Evolutionary conservation across 106 monocot species (phyloP), one percentile per base, ranked within the genome.

Genomic region (Allium sativum): DNA sequence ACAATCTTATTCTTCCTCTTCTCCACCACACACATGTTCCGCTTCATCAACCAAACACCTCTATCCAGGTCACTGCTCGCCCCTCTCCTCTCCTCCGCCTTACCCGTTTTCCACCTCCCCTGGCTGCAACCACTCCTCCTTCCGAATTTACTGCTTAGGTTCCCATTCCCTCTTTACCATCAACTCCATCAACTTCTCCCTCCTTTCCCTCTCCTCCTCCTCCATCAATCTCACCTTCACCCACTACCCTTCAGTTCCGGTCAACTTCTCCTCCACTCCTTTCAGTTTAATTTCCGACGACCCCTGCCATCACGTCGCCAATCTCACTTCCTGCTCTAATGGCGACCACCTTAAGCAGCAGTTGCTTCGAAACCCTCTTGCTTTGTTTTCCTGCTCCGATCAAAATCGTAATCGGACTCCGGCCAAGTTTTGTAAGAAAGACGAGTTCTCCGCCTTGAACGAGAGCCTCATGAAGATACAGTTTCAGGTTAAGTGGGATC

Each of bases 81-180:
- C 70, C 15, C 64, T 68, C 65, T 62, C 12, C 21, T 56, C 66
- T 11, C 66, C 65, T 8, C 71, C 68, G 51, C 12, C 74, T 1
- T 77, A 66, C 56, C 86, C 76, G n/a, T 78, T 76, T 78, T 51
- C 72, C 70, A 10, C 61, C 78, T 15, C 58, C 53, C 59, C 66
- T 18, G 72, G 78, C 62, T 72, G 71, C 77, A 67, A 67, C 40
- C 81, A 76, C 68, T 78, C 75, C 0, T 67, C 76, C 62, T 78
- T 81, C 78, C 84, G 71, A 48, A 59, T 84, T 70, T 58, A 18
- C 60, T 81, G 81, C 69, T 62, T 70, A 48, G 3, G 44, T 64
- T 14, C 58, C 18, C 55, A 19, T 48, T 67, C 73, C 58, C 40
- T 21, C 52, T 53, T 52, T 59, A n/a, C 54, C 78, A 76, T 64